Conservation (phyloP, 2,329 filamentous ascomycete species). For the Chaetomium olivaceum region DNA sequence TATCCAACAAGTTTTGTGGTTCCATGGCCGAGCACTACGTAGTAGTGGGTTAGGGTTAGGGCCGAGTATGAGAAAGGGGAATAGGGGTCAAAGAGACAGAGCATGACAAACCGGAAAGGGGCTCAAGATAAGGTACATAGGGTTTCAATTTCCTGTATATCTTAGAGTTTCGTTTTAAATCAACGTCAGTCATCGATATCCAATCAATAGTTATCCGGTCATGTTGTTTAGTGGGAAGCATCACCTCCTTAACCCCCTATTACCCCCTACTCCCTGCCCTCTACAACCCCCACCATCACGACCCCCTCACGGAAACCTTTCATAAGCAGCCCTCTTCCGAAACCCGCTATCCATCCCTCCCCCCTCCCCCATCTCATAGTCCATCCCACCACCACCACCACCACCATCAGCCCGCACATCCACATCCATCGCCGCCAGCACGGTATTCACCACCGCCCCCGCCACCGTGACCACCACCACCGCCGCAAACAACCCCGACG, state of each 20-base stretch:
- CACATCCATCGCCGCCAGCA: slow-evolving; percentile 27
- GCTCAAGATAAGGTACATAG: background rate
- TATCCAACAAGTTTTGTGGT: background rate
- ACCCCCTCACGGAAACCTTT: slow-evolving; percentile 26
- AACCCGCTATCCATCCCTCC: background rate
- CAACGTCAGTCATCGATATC: background rate
- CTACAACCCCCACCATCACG: background rate
- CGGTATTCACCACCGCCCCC: slow-evolving; percentile 29
- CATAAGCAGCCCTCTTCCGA: slow-evolving; percentile 28
- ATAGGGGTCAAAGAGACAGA: too few species aligned
- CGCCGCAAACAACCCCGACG: slow-evolving; percentile 27
- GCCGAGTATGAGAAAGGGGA: background rate
- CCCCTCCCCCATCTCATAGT: slow-evolving; percentile 7
- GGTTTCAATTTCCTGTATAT: background rate
- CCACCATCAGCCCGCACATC: slow-evolving; percentile 18
- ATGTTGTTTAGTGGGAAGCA: background rate
- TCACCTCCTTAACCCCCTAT: background rate
- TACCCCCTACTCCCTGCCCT: background rate
- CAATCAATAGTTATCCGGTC: background rate
- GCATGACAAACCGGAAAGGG: background rate
- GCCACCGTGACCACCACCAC: slow-evolving; percentile 24
- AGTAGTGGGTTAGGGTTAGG: background rate
- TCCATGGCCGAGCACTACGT: background rate
- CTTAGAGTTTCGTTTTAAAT: background rate
- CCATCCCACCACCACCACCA: slow-evolving; percentile 1